These are phyloP conservation scores for Talaromyces albobiverticillius DNA, from an alignment of 2,329 filamentous ascomycete genomes.

Conservation along the genomic window DNA sequence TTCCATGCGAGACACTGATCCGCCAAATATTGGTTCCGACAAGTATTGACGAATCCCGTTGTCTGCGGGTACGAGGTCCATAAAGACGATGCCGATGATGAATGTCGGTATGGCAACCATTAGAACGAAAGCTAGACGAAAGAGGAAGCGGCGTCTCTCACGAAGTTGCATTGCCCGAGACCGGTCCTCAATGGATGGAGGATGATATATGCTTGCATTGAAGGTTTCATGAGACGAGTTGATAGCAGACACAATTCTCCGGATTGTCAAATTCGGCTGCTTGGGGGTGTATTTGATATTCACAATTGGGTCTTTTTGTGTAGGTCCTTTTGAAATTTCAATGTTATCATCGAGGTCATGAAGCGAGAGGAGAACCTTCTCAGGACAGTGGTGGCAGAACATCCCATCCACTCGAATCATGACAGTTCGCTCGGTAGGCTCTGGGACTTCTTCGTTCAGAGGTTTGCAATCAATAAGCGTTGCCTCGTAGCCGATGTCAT, in stretches of 20 bases:
- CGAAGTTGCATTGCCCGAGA: conserved; percentile 68
- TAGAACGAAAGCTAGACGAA: conserved; percentile 68
- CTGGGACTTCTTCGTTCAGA: conserved; percentile 27
- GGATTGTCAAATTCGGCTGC: conserved; percentile 68
- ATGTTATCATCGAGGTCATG: conserved; percentile 43
- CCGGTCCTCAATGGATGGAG: conserved; percentile 78
- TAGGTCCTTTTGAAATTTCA: conserved; percentile 43
- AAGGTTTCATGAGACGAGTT: conserved; percentile 65
- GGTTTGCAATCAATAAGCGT: conserved; percentile 49
- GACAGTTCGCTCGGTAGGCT: conserved; percentile 51
- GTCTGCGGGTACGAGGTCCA: conserved; percentile 68
- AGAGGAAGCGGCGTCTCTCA: conserved; percentile 66
- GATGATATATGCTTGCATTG: conserved; percentile 68
- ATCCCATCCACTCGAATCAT: conserved; percentile 68
- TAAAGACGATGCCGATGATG: conserved; percentile 83
- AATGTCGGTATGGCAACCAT: conserved; percentile 77
- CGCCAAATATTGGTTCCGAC: conserved; percentile 67
- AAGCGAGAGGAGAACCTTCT: conserved; percentile 36
- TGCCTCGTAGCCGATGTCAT: conserved; percentile 64
- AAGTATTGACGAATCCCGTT: conserved; percentile 62
- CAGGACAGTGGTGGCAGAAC: conserved; percentile 70
- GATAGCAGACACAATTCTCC: conserved; percentile 69
- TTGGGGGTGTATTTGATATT: conserved; percentile 68
- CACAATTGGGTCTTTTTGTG: conserved; percentile 63
- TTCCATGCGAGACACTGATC: conserved; percentile 69